Percentiles rank a stretch among this genome's conserved stretches.
Conservation (phyloP, 352 stramenopile species). For the Phytopythium sindhum region DNA sequence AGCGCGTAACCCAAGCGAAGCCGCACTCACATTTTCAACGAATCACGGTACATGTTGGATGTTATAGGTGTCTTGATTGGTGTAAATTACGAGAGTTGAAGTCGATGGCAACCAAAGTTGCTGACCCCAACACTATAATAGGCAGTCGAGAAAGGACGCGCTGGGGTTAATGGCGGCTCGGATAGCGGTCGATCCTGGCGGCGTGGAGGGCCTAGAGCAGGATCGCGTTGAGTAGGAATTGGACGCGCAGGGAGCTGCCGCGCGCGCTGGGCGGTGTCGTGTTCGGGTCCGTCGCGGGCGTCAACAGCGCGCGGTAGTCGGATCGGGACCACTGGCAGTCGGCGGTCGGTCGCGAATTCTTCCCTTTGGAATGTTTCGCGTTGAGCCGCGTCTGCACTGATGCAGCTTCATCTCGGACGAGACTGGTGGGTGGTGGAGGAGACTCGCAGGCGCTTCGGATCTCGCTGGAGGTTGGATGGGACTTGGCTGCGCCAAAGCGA, state of each 20-base stretch:
- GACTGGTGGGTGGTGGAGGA: background rate
- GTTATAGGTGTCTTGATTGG: background rate
- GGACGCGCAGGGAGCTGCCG: constrained; percentile 6
- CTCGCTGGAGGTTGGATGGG: background rate
- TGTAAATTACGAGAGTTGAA: background rate
- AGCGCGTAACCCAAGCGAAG: background rate
- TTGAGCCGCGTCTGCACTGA: background rate
- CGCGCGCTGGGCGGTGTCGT: constrained; percentile 1
- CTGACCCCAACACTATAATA: too few species aligned
- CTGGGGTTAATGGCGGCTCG: background rate
- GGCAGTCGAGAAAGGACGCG: too few species aligned
- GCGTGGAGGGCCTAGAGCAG: background rate
- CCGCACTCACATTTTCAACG: background rate
- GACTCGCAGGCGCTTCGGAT: background rate
- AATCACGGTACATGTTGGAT: background rate
- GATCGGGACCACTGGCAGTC: too few species aligned
- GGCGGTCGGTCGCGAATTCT: background rate
- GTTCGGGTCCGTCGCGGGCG: background rate
- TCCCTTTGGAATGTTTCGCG: background rate
- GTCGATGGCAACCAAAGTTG: background rate
- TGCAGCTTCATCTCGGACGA: background rate
- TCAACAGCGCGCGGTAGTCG: background rate
- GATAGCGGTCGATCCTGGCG: background rate
- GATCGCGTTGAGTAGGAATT: constrained; percentile 4
- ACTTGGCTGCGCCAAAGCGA: background rate